Evolutionary conservation across 805 yeast species (phyloP).

Genomic region (Brettanomyces sp.): DNA sequence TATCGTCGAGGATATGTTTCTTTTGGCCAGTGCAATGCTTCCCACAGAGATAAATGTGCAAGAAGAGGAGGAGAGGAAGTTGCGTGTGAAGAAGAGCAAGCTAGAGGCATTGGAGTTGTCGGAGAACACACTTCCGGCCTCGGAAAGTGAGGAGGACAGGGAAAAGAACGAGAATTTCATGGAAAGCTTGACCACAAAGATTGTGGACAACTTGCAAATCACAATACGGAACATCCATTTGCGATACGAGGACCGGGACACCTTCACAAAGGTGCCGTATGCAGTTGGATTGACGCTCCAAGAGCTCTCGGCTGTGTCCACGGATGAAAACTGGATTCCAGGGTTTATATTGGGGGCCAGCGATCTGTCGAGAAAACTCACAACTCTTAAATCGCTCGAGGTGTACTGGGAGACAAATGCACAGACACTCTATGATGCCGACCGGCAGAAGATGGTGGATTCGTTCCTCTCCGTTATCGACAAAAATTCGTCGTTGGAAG

Average conservation of each 20-base stretch:
- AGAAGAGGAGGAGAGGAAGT: constrained; percentile 50
- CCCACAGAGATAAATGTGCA: constrained; percentile 44
- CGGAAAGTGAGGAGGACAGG: constrained; percentile 26
- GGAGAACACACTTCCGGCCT: constrained; percentile 23
- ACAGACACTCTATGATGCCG: constrained; percentile 37
- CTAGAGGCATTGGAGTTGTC: constrained; percentile 58
- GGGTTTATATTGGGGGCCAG: constrained; percentile 70
- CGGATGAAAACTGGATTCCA: constrained; percentile 79
- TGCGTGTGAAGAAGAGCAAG: constrained; percentile 57
- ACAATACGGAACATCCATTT: constrained; percentile 87
- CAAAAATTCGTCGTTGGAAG: constrained; percentile 15
- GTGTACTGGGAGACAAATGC: constrained; percentile 68
- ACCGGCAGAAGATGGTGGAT: constrained; percentile 29
- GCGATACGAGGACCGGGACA: constrained; percentile 75
- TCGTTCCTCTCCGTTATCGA: constrained; percentile 36
- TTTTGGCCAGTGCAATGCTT: constrained; percentile 70
- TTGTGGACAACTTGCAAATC: constrained; percentile 86
- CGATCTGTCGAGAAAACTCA: constrained; percentile 60
- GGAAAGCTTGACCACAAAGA: constrained; percentile 78
- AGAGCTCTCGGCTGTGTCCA: constrained; percentile 86
- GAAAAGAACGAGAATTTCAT: constrained; percentile 72
- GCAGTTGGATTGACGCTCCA: constrained; percentile 74
- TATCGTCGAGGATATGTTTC: constrained; percentile 73
- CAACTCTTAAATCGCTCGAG: constrained; percentile 66
- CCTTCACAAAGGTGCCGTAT: constrained; percentile 67